phyloP scores from a whole-genome alignment of 345 rosid genomes.

The Eucalyptus curtisii region DNA sequence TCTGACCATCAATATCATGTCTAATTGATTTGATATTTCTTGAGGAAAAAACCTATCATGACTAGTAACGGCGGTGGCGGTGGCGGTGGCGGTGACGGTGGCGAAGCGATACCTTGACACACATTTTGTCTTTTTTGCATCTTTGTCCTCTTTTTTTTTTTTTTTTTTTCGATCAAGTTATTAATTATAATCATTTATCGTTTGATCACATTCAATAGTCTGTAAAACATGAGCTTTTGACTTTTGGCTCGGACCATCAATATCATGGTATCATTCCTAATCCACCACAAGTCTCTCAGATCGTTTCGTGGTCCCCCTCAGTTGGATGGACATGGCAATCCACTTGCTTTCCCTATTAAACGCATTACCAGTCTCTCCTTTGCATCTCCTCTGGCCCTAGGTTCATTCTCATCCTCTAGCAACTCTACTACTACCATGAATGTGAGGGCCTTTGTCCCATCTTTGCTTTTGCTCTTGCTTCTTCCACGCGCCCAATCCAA shows the following conservation, averaged over 20 bases:
- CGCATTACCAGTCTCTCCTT: not conserved
- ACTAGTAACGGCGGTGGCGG: not conserved
- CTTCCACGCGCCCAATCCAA: conserved; percentile 16
- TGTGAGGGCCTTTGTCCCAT: not conserved
- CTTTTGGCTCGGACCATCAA: not conserved
- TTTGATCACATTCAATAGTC: not conserved
- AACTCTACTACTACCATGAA: not conserved
- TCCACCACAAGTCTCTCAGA: not conserved
- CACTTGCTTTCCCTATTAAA: not conserved
- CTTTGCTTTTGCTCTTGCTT: not conserved
- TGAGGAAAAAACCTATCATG: not conserved
- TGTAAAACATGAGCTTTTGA: not conserved
- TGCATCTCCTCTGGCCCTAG: not conserved
- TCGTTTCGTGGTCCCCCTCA: not conserved
- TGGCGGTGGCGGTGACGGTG: too few relatives aligned
- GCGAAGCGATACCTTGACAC: not conserved
- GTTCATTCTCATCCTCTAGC: not conserved
- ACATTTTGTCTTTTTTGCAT: not conserved
- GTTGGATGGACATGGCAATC: not conserved
- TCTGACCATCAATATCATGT: too few relatives aligned
- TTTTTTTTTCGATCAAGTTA: not conserved
- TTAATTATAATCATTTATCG: not conserved
- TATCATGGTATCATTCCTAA: not conserved
- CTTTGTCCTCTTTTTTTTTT: not conserved
- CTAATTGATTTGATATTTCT: not conserved